Conservation (phyloP, 2,329 filamentous ascomycete genomes). For the Myriosclerotinia scirpicola region DNA sequence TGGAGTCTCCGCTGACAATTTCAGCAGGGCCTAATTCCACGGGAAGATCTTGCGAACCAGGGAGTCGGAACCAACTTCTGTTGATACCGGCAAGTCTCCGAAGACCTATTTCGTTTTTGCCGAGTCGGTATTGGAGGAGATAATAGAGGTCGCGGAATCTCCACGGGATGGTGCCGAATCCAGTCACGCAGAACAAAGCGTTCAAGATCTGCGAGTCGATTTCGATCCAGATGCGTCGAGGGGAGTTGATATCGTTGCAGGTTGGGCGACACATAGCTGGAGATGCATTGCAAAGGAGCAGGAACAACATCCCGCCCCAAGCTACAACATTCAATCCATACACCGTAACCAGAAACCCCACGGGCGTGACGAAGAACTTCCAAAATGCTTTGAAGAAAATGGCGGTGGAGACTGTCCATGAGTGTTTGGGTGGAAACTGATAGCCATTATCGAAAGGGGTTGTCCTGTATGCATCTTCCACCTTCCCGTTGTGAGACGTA, state of each 20-base stretch:
- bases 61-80: conserved; percentile 71
- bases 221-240: conserved; percentile 82
- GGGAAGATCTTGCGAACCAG: conserved; percentile 61
- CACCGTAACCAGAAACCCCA: conserved; percentile 74
- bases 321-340: conserved; percentile 82
- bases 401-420: conserved; percentile 57
- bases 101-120: conserved; percentile 55
- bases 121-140: conserved; percentile 62
- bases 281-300: conserved; percentile 73
- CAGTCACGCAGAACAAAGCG: conserved; percentile 82
- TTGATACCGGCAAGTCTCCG: conserved; percentile 73
- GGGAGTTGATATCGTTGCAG: conserved; percentile 72
- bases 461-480: conserved; percentile 34
- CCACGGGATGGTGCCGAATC: conserved; percentile 83
- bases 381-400: conserved; percentile 63
- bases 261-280: conserved; percentile 70
- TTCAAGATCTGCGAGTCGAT: conserved; percentile 81
- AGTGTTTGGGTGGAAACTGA: conserved; percentile 62
- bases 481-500: conserved; percentile 28
- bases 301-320: conserved; percentile 89
- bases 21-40: conserved; percentile 54
- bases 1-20: conserved; percentile 45
- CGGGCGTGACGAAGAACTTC: conserved; percentile 71
- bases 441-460: conserved; percentile 60
- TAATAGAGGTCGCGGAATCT: conserved; percentile 78